Conservation (phyloP, 2,329 filamentous ascomycete genomes). For the Coniella lustricola region DNA sequence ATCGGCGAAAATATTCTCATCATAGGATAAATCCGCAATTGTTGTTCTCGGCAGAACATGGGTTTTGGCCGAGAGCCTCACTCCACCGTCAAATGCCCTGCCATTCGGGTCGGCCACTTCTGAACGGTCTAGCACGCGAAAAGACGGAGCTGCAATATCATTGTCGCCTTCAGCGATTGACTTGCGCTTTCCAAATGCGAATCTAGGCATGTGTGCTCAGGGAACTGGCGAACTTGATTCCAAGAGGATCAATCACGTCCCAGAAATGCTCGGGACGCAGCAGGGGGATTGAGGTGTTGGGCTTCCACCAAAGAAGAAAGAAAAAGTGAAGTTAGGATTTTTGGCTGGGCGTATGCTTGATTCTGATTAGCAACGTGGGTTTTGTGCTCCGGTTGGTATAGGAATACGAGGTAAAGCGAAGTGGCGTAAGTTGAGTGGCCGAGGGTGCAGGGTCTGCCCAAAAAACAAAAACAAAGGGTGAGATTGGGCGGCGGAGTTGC, state of each 20-base stretch:
- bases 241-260: slow-evolving; percentile 15
- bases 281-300: slow-evolving; percentile 5
- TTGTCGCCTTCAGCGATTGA: slow-evolving; percentile 49
- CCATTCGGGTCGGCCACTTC: slow-evolving; percentile 31
- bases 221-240: slow-evolving; percentile 14
- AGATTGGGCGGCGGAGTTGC: slow-evolving; percentile 4
- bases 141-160: slow-evolving; percentile 44
- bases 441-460: slow-evolving; percentile 7
- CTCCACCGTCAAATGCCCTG: slow-evolving; percentile 46
- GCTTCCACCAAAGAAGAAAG: background rate
- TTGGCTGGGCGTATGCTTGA: slow-evolving; percentile 1
- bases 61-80: slow-evolving; percentile 33
- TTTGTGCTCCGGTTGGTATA: background rate
- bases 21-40: slow-evolving; percentile 30
- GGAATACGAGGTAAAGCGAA: slow-evolving; percentile 17
- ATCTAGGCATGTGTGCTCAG: slow-evolving; percentile 53
- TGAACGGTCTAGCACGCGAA: slow-evolving; percentile 50
- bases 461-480: slow-evolving; percentile 3
- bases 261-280: slow-evolving; percentile 11
- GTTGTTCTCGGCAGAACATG: slow-evolving; percentile 32
- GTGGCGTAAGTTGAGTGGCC: slow-evolving; percentile 12
- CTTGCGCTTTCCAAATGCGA: slow-evolving; percentile 54
- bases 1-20: slow-evolving; percentile 53
- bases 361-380: slow-evolving; percentile 5
- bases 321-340: slow-evolving; percentile 1